Base-by-base conservation (phyloP, 192 early-diverging fungal genomes). In the Coemansia sp. region DNA sequence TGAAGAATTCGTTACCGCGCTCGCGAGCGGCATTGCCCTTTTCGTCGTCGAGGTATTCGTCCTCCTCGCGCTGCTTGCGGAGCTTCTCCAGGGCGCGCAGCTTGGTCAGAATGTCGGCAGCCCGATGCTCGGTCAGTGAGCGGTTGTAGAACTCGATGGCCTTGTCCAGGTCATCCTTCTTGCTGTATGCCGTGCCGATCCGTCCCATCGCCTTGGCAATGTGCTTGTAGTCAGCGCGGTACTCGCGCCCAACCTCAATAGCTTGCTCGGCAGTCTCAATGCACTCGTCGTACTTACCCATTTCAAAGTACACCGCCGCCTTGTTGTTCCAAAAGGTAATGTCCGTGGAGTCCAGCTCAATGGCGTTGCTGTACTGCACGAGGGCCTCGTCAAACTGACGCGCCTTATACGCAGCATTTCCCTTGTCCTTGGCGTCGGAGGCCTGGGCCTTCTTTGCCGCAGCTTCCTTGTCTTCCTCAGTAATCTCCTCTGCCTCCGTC, bases 311-410 rank as follows among this genome's bases (percentile, higher is more conserved):
- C 15, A 95, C 95, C 55, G 97, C 94, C 46, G 95, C 87, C 74
- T 97, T 99, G 87, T 99, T 99, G 64, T 92, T 96, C 72, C 92
- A 82, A 57, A 95, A 90, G 19, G 95, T 91, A 33, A 97, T 80
- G 59, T 99, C 95, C 57, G 93, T 89, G 29, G 84, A 56, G 72
- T 99, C 94, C 64, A 93, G 72, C 69, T 92, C 92, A 70, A 83
- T 95, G 17, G 97, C 97, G 81, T 90, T 90, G 76, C 82, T 69
- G 76, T 99, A 99, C 80, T 94, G 89, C 53, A 82, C 79, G 42
- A 99, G 68, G 6, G 97, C 97, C 54, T 86, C 84, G 10, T 91
- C 90, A 80, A 99, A 98, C 43, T 91, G 62, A 54, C 92, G 86
- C 67, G 91, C 87, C 83, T 99, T 99, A 84, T 99, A 99, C 34